These are phyloP conservation scores for Malus sieversii DNA, from an alignment of 306 rosid species.

Conservation along the genomic window DNA sequence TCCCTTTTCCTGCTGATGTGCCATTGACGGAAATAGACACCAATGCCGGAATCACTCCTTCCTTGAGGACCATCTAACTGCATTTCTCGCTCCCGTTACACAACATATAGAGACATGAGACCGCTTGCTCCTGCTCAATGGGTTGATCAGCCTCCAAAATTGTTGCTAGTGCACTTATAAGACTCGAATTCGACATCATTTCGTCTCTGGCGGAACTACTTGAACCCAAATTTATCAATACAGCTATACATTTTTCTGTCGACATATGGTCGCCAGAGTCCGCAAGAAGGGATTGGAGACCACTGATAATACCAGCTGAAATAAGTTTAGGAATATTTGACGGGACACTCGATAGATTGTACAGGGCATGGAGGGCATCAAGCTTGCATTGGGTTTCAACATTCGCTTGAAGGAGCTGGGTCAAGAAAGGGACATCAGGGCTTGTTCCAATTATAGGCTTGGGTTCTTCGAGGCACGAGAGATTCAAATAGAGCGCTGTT, in stretches of 20 bases:
- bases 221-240: constrained; percentile 70
- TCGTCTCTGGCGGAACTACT: constrained; percentile 61
- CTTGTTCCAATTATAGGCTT: constrained; percentile 63
- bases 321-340: constrained; percentile 63
- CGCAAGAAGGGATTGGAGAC: constrained; percentile 58
- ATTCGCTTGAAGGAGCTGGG: constrained; percentile 49
- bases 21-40: constrained; percentile 92
- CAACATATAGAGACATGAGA: constrained; percentile 64
- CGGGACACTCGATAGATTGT: constrained; percentile 63
- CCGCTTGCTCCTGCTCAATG: constrained; percentile 86
- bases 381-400: constrained; percentile 61
- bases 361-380: constrained; percentile 79
- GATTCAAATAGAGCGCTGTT: constrained; percentile 79
- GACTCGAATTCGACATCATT: constrained; percentile 44
- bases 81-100: constrained; percentile 71
- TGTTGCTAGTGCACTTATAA: constrained; percentile 52
- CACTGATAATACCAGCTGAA: constrained; percentile 49
- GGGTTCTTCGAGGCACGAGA: constrained; percentile 86
- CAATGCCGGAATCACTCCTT: constrained; percentile 95
- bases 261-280: constrained; percentile 46
- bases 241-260: constrained; percentile 75
- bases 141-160: constrained; percentile 66
- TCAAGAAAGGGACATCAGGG: constrained; percentile 64
- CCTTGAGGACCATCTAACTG: constrained; percentile 78
- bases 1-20: constrained; percentile 69